A percentile compares a stretch with the other conserved stretches of the same genome.
phyloP scores from a whole-genome alignment of 2,329 filamentous ascomycete species.

The Calonectria ilicicola region DNA sequence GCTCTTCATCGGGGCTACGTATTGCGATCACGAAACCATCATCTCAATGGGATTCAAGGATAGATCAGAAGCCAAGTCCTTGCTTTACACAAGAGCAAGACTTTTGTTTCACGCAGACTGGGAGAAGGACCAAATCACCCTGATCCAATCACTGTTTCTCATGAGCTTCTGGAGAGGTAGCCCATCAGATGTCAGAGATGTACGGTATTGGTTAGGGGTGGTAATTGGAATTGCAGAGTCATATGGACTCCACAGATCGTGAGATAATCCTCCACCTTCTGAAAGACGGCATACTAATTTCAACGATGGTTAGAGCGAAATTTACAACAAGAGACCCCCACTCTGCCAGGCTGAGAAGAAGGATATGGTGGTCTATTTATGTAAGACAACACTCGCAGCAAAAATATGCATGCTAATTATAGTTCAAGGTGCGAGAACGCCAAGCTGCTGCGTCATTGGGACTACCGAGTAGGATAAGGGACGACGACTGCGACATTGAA shows the following conservation, averaged over 20 bases:
- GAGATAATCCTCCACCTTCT: conserved; percentile 5
- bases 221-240: conserved; percentile 65
- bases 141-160: conserved; percentile 64
- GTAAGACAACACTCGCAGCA: conserved; percentile 45
- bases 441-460: conserved; percentile 52
- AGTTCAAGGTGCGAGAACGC: conserved; percentile 48
- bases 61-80: conserved; percentile 61
- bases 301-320: conserved; percentile 33
- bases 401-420: conserved; percentile 9
- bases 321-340: conserved; percentile 43
- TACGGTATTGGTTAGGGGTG: conserved; percentile 62
- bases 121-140: conserved; percentile 62
- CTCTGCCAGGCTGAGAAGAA: conserved; percentile 51
- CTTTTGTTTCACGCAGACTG: conserved; percentile 65
- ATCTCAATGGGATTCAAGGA: conserved; percentile 58
- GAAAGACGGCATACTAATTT: not conserved
- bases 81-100: conserved; percentile 63
- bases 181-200: conserved; percentile 60
- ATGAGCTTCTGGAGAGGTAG: conserved; percentile 68
- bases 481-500: conserved; percentile 55
- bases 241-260: conserved; percentile 57
- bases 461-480: conserved; percentile 51
- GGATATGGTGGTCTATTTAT: conserved; percentile 68
- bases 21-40: conserved; percentile 61
- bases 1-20: conserved; percentile 65